Base-by-base conservation (phyloP, 768 basidiomycete genomes). In the Suillus placidus region DNA sequence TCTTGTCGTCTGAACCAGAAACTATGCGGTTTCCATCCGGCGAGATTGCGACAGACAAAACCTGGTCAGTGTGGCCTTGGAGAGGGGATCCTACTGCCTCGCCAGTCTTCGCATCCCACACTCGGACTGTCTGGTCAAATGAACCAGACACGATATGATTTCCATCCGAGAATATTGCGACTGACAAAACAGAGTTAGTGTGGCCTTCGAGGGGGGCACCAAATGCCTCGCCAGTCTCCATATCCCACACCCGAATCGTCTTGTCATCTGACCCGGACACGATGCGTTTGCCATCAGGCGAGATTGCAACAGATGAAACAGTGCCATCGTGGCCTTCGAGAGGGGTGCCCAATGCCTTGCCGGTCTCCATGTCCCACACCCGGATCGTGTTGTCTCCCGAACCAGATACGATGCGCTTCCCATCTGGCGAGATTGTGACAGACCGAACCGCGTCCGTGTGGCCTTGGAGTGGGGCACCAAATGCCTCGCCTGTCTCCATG, bases 281-380 rank as follows among this genome's bases (percentile, higher is more conserved):
- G n/a, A n/a, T n/a, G n/a, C n/a, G n/a, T n/a, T n/a, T n/a, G n/a
- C n/a, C n/a, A n/a, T 63, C 64, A 3, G 37, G 30, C 5, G 64
- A 65, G 51, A 65, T 52, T 38, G 70, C 49, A 2, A 70, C 63
- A 8, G 68, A 65, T 1, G 0, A 3, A 16, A 71, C 70, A 18
- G 61, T n/a, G 26, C 56, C 13, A 43, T 26, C 52, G 30, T 65
- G 23, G 9, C 63, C 63, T 34, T 18, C 2, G n/a, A 64, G 56
- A n/a, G 63, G 26, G 40, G 10, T 2, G 2, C 47, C 38, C 4
- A 49, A 37, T 18, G 26, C 18, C 10, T 45, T 4, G 6, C 45
- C 43, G 12, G 45, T 61, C 60, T 61, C 12, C 23, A 35, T 20
- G 26, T 64, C 43, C 64, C 64, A 62, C 30, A 62, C 45, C n/a